These are phyloP conservation scores for Leccinum obscurum DNA, from an alignment of 768 basidiomycete species.

Conservation along the genomic window DNA sequence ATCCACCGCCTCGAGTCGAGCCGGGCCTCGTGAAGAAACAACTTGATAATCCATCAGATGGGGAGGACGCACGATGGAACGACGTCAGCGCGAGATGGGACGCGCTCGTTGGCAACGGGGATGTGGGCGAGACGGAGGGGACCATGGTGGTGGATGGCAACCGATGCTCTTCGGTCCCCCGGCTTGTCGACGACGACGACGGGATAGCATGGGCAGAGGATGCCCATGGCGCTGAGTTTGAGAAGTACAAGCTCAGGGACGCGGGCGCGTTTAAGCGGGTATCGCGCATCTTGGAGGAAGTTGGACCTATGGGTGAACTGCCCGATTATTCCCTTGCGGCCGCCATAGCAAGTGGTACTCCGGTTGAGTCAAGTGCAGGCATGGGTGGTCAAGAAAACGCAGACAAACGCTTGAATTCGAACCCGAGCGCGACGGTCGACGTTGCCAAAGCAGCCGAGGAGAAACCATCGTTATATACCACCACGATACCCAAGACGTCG, in stretches of 20 bases:
- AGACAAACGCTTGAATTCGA: background rate
- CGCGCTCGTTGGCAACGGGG: constrained; percentile 37
- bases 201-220: constrained; percentile 57
- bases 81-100: constrained; percentile 59
- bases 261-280: constrained; percentile 15
- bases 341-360: background rate
- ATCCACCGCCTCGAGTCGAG: constrained; percentile 56
- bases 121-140: constrained; percentile 17
- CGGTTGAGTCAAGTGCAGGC: background rate
- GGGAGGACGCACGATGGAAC: constrained; percentile 44
- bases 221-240: constrained; percentile 37
- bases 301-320: constrained; percentile 47
- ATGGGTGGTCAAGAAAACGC: background rate
- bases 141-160: constrained; percentile 5
- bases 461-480: constrained; percentile 5
- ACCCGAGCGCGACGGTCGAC: background rate
- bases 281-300: constrained; percentile 34
- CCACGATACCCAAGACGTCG: constrained; percentile 5
- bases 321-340: constrained; percentile 30
- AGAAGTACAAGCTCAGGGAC: constrained; percentile 24
- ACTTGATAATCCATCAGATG: constrained; percentile 17
- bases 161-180: background rate
- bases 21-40: constrained; percentile 55
- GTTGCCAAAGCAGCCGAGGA: constrained; percentile 4
- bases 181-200: constrained; percentile 25